These are phyloP conservation scores for Penicillium psychrosexuale DNA, from an alignment of 2,329 filamentous ascomycete species.

Conservation along the genomic window DNA sequence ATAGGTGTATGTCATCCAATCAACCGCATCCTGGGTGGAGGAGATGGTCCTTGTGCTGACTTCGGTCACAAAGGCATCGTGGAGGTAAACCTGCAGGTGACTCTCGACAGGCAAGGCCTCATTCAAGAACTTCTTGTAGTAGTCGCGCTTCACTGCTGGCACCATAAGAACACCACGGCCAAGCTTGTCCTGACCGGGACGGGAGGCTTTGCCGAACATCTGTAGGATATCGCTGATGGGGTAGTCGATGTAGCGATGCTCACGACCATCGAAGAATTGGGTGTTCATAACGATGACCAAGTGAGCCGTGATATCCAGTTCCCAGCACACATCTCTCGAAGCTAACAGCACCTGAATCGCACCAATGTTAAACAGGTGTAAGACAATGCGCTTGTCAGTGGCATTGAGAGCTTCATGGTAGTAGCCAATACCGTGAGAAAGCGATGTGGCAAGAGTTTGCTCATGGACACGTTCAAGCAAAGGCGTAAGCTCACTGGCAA, in stretches of 20 bases:
- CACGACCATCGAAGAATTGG: constrained; percentile 92
- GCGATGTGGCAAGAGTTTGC: constrained; percentile 77
- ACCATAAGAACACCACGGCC: constrained; percentile 95
- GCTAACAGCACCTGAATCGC: constrained; percentile 83
- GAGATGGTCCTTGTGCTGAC: constrained; percentile 94
- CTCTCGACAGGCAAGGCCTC: constrained; percentile 95
- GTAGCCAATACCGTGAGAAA: constrained; percentile 93
- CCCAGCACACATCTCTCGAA: constrained; percentile 92
- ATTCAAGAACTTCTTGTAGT: constrained; percentile 98
- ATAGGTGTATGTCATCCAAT: constrained; percentile 98
- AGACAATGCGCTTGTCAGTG: constrained; percentile 89
- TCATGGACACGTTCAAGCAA: constrained; percentile 82
- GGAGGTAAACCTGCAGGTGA: constrained; percentile 83
- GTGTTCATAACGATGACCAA: constrained; percentile 96
- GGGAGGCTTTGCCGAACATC: constrained; percentile 93
- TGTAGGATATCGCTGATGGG: constrained; percentile 90
- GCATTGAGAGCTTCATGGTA: constrained; percentile 90
- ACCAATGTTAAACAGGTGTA: constrained; percentile 83
- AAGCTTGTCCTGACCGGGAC: constrained; percentile 72
- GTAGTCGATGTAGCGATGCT: constrained; percentile 97
- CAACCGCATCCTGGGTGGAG: constrained; percentile 93
- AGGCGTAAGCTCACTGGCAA: constrained; percentile 75
- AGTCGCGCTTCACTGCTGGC: constrained; percentile 88
- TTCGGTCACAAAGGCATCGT: constrained; percentile 95
- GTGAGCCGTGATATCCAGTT: constrained; percentile 82